Evolutionary conservation across 805 yeast species (phyloP), one percentile per base, ranked within the genome.

Genomic region (Wickerhamiella bombiphila): DNA sequence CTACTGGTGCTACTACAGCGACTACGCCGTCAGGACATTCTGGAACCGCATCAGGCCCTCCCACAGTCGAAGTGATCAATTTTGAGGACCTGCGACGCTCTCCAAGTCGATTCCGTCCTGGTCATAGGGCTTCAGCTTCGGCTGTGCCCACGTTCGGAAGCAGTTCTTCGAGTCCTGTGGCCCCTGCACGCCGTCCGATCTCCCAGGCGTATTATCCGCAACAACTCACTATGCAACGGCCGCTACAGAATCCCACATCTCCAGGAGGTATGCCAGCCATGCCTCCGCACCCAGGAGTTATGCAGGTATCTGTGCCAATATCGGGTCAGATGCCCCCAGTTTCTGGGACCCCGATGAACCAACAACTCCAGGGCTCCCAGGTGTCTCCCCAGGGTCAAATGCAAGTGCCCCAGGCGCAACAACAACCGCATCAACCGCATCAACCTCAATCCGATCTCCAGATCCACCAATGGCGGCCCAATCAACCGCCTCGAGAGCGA

Each of bases 161-260:
- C 16, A 33, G 40, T 28, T 26, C 16, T 18, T 29, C 29, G 24
- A 14, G 35, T 39, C 37, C 29, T 33, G 38, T 13, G 29, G 21
- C 20, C 13, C 26, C 34, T 42, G 15, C 36, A 41, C 15, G 40
- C 51, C n/a, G 33, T 14, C 19, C 16, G 33, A 22, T 30, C 22
- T 17, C 33, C 20, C 11, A 30, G 18, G 33, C 33, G 14, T 30
- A 30, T 15, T 30, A 16, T 30, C 39, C 50, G n/a, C 45, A 46
- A 17, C 40, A 47, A 1, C 43, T 53, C 13, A 44, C 46, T 13
- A 38, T 48, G n/a, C 34, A n/a, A n/a, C n/a, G n/a, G n/a, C n/a
- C n/a, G n/a, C n/a, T n/a, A n/a, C n/a, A n/a, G n/a, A 68, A 6
- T 66, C 69, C 22, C 75, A 69, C 46, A 70, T 70, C 51, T 74